Base-by-base conservation (phyloP, 305 asterid genomes). In the Fraxinus latifolia region DNA sequence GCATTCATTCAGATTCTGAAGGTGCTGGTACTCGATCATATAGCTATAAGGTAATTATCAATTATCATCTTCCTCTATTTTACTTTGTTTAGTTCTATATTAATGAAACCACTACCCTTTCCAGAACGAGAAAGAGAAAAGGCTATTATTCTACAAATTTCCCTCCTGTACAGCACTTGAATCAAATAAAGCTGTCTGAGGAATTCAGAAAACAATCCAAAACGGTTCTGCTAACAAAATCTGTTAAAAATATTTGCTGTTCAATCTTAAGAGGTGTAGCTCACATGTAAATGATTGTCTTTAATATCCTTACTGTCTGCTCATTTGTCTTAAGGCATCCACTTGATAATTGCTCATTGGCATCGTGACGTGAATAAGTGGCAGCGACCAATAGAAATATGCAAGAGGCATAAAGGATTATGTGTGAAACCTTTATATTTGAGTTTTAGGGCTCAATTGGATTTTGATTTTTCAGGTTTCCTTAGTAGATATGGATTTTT, bases 21-120 rank as follows among this genome's bases (percentile, higher is more conserved):
- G 97, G 95, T 81, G 90, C 89, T 83, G 99, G 99, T 77, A 96
- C 99, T 79, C 94, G 99, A 76, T 96, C 99, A 71, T 96, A 96
- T 90, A 96, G 98, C 89, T 94, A 96, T 85, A 94, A 75, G 99
- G 99, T 93, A 89, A 79, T 74, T 65, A 32, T 70, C 44, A 19
- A 73, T 44, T 47, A 67, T 31, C 6, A 62, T 84, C 65, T 78
- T 82, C 37, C 31, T 82, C n/a, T 42, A 6, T 77, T 77, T 71
- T 42, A 23, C 23, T 58, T 84, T 42, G n/a, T 58, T 29, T 27
- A 60, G 37, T 72, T 75, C 33, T 67, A 36, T 70, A 32, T 70
- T 32, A 67, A 65, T 80, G 44, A 76, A 65, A 65, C 73, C 53
- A 39, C 36, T 72, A 47, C 80, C 53, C n/a, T 77, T 74, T 84